Base-by-base conservation (phyloP, 2,329 filamentous ascomycete species). In the Trichoderma atrobrunneum region DNA sequence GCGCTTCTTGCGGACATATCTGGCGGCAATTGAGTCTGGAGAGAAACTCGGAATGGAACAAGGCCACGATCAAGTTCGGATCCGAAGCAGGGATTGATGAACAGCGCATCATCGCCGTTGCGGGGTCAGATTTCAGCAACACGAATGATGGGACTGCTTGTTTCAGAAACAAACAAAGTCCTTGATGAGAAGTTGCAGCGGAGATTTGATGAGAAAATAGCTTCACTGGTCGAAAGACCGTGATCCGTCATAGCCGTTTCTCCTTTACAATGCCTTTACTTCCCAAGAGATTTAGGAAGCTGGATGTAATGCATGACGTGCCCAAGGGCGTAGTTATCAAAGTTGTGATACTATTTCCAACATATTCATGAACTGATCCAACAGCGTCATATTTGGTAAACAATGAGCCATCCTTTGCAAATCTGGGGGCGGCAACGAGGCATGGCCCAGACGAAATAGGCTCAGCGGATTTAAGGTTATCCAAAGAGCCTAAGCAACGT, bases 381-480 rank as follows among this genome's bases (percentile, higher is more conserved):
- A 54, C 5, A 14, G 8, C 3, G 3, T 21, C 21, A 54, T 21
- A 1, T 21, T 54, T 54, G 48, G 48, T 12, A 12, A 26, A 66
- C 14, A 18, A 30, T 57, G 57, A 34, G 57, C 30, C 16, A 60
- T 48, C 18, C 34, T 60, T 16, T 16, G 12, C 32, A 39, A 34
- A 39, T 26, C 30, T 36, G n/a, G 26, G 36, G 64, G 16, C 34
- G 21, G 63, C 7, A 30, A 51, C 14, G 3, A 48, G 12, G 26
- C 36, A n/a, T 28, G 7, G 26, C 28, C 6, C n/a, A 59, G 26
- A 26, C 21, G 5, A 60, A 34, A 24, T 54, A 54, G 48, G 3
- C 48, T 10, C 14, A 36, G 21, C 48, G 14, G n/a, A 69, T 51
- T 61, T 69, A 69, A 69, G 66, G 66, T 69, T 69, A 61, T 36